Base-by-base conservation (phyloP, 495 filamentous ascomycete species). In the Baudoinia panamericana region DNA sequence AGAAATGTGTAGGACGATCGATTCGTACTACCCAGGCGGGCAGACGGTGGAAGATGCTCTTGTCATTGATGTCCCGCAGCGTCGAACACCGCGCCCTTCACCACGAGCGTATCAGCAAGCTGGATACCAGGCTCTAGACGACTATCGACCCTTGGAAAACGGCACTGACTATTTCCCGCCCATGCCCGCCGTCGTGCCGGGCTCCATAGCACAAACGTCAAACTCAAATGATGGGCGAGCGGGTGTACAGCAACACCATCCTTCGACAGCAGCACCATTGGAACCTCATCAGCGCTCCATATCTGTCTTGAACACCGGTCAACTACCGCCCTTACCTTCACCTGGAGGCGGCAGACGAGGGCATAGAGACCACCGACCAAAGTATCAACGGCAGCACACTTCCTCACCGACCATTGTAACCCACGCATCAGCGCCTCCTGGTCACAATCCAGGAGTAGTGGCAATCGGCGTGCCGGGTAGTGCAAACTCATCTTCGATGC, bases 31-130 rank as follows among this genome's bases (percentile, higher is more conserved):
- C 54, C 83, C 90, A 4, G 84, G 80, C 9, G 88, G 88, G 0
- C 90, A 96, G 63, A 73, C 66, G 12, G 76, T 94, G 12, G 82
- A 93, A 25, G 92, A 97, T 57, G 92, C 90, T 4, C 64, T 97
- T 39, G 53, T 96, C 39, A 93, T 97, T 51, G 85, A 95, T 51
- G 76, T 92, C 11, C 87, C 86, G 3, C 62, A 68, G 28, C 76
- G 82, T 30, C 75, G 81, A 39, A 95, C 88, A 4, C 90, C 90
- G 2, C 82, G 78, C 45, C 76, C 84, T 13, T 93, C 85, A 13
- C 84, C 84, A 8, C 66, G 77, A 27, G 41, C 50, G 1, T 56
- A 60, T 10, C 60, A 64, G 12, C 71, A 67, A 56, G 59, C n/a
- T 10, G 76, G 71, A 39, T 74, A 76, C 39, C 67, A 75, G 43